phyloP scores from a whole-genome alignment of 2,329 filamentous ascomycete species.

The Lachnellula occidentalis region DNA sequence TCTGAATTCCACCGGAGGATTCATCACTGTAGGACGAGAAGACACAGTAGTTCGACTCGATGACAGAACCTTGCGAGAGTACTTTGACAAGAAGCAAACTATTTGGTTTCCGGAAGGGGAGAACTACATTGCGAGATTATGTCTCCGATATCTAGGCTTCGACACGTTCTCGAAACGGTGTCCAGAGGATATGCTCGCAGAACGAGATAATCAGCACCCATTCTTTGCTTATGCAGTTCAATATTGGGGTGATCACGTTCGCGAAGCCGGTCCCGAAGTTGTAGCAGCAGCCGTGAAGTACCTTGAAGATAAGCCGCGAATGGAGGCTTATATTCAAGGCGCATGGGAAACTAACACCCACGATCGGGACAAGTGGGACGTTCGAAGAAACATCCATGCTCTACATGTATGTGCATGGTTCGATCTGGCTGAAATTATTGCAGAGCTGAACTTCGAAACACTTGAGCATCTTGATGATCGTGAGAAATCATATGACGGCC shows the following conservation, averaged over 20 bases:
- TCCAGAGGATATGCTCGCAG: constrained; percentile 9
- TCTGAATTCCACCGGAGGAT: constrained; percentile 12
- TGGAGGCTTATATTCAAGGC: constrained; percentile 17
- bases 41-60: constrained; percentile 9
- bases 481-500: no score
- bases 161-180: constrained; percentile 10
- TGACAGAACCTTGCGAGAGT: constrained; percentile 10
- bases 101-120: constrained; percentile 11
- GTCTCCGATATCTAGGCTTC: constrained; percentile 11
- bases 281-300: constrained; percentile 7
- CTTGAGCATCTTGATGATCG: constrained; percentile 2
- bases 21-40: constrained; percentile 12
- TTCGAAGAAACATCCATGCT: constrained; percentile 14
- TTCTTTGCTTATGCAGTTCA: constrained; percentile 25
- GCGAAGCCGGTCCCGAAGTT: constrained; percentile 7
- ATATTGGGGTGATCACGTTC: constrained; percentile 24
- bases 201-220: constrained; percentile 9
- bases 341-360: constrained; percentile 13
- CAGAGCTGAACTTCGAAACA: constrained; percentile 1
- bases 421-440: constrained; percentile 6
- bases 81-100: constrained; percentile 7
- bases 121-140: constrained; percentile 7
- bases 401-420: constrained; percentile 19
- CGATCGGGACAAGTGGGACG: constrained; percentile 18
- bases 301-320: constrained; percentile 6